Base-by-base conservation (phyloP, 225 moss, liverwort and hornwort genomes). In the Rhytidiadelphus loreus region DNA sequence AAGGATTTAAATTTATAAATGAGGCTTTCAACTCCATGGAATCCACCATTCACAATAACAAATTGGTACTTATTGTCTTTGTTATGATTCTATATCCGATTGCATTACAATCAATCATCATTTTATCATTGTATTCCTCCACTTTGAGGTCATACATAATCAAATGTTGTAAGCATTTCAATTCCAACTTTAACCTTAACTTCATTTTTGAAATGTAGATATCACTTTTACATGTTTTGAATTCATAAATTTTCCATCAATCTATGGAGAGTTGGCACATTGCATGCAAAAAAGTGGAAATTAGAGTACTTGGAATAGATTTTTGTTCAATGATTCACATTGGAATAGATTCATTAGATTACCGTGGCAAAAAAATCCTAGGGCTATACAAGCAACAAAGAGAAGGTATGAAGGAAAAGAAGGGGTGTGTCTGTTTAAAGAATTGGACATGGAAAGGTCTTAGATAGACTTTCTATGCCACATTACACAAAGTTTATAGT, bases 201-300 rank as follows among this genome's bases (percentile, higher is more conserved):
- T 65, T 91, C 28, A 50, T 10, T 55, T 68, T 44, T 46, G 13
- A 30, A 80, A 35, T 43, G 28, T 50, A 24, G 9, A 66, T 21
- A 37, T 75, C 26, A 56, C 41, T 13, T 3, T 13, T 3, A 4
- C 1, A 7, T 7, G 0, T 69, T 17, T 12, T 12, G 3, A n/a
- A 56, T 62, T 33, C 12, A 3, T 33, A 18, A 14, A 25, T 14
- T 28, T 33, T 3, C 12, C 28, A 80, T 39, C 3, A 83, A 46
- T 72, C 48, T 41, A 9, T 73, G 1, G 7, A 48, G 16, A 11
- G 4, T 48, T 83, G 24, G 53, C 2, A 82, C 44, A 56, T 61
- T 83, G 21, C 7, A 11, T 77, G 4, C 8, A 41, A 41, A 81
- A 9, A 57, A 26, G 2, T 58, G 3, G 2, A 65, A 70, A 63